Base-by-base conservation (phyloP, 2,329 filamentous ascomycete species). In the Magnaporthiopsis poae region DNA sequence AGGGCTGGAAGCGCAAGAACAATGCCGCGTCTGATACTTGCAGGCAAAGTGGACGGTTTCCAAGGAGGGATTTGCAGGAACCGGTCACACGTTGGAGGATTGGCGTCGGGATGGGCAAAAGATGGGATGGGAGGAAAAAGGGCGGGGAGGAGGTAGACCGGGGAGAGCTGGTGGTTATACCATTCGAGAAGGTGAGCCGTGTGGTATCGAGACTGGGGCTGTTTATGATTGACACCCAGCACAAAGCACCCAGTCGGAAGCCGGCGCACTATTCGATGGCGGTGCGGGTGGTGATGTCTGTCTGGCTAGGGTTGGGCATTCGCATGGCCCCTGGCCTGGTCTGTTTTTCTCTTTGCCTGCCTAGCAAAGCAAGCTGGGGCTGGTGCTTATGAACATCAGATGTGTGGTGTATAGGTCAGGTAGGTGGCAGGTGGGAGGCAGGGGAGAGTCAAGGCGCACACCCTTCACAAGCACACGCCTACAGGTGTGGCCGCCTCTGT, bases 11-110 rank as follows among this genome's bases (percentile, higher is more conserved):
- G 64, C 25, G 46, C 63, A 65, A 65, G 46, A 36, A 65, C 59
- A 65, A 65, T 65, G 64, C 64, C 59, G 33, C 27, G 64, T 65
- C 59, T 65, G 64, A 65, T 65, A n/a, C n/a, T 25, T 59, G 60
- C 31, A 46, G 31, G 35, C 13, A 33, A 65, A 31, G 56, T 18
- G 59, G 56, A 46, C 31, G 56, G 59, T 18, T 52, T 52, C 12
- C 33, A 65, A 46, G 64, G 25, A 65, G 59, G 56, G 64, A 65
- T 65, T 61, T 63, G n/a, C 64, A 21, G 59, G 59, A 65, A 61
- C 64, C 64, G 56, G 64, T 65, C 64, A 65, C 63, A 65, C 46
- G 46, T n/a, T 56, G 46, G 46, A 56, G 36, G 56, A 65, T 65
- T 65, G 56, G 56, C 60, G 64, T 36, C 29, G 56, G 59, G 64